phyloP scores from a whole-genome alignment of 352 stramenopile genomes.

The Phytopythium chamaehyphon region DNA sequence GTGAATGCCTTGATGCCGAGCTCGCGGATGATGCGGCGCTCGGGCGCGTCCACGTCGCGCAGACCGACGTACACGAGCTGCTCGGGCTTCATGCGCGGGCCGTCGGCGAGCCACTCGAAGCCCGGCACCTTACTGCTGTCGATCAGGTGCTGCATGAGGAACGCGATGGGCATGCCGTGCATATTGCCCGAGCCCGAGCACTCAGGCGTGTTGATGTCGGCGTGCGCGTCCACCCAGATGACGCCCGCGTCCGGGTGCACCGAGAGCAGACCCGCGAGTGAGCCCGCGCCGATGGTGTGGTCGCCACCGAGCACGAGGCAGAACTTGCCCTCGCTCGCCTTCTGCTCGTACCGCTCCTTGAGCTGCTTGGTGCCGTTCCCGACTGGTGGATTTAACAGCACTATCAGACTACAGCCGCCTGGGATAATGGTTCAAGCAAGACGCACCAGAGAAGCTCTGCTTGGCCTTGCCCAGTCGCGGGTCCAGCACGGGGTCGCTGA shows the following conservation, averaged over 20 bases:
- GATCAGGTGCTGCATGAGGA: slow-evolving; percentile 92
- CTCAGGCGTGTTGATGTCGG: slow-evolving; percentile 96
- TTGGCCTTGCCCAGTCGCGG: slow-evolving; percentile 65
- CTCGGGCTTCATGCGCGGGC: slow-evolving; percentile 66
- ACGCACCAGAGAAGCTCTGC: slow-evolving; percentile 64
- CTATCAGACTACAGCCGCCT: no score
- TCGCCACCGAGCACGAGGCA: slow-evolving; percentile 95
- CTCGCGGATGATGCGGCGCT: slow-evolving; percentile 89
- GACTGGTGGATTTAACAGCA: slow-evolving; percentile 35
- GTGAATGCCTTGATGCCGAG: slow-evolving; percentile 94
- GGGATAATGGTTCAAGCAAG: no score
- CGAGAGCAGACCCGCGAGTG: slow-evolving; percentile 89
- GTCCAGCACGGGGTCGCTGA: slow-evolving; percentile 62
- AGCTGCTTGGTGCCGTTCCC: slow-evolving; percentile 82
- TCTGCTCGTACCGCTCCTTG: slow-evolving; percentile 83
- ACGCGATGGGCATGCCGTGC: slow-evolving; percentile 97
- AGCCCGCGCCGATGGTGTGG: slow-evolving; percentile 94
- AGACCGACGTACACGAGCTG: slow-evolving; percentile 96
- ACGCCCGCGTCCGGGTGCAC: slow-evolving; percentile 91
- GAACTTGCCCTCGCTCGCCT: slow-evolving; percentile 89
- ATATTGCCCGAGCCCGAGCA: slow-evolving; percentile 93
- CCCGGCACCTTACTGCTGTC: slow-evolving; percentile 88
- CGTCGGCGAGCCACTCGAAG: slow-evolving; percentile 91
- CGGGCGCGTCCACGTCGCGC: slow-evolving; percentile 90
- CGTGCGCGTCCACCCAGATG: slow-evolving; percentile 98